These are phyloP conservation scores for Neophaeococcomyces mojaviensis DNA, from an alignment of 2,329 filamentous ascomycete genomes.

Conservation along the genomic window DNA sequence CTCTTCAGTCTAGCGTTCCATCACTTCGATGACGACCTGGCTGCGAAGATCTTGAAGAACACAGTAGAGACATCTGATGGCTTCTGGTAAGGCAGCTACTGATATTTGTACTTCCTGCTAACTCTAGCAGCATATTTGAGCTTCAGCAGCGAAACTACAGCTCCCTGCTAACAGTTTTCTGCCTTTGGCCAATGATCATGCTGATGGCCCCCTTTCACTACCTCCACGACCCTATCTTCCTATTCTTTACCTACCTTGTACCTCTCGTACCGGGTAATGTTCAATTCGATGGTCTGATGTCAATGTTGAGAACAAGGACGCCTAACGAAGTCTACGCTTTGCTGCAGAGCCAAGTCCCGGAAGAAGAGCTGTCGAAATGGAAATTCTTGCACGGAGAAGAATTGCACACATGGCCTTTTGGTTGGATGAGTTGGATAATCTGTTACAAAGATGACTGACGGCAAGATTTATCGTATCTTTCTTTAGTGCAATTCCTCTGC, in stretches of 20 bases:
- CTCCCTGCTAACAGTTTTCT: constrained; percentile 47
- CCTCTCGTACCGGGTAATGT: constrained; percentile 62
- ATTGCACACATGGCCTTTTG: constrained; percentile 21
- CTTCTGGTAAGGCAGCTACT: constrained; percentile 23
- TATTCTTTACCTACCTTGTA: constrained; percentile 60
- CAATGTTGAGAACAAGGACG: constrained; percentile 59
- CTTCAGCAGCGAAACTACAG: constrained; percentile 58
- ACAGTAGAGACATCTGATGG: constrained; percentile 48
- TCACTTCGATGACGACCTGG: constrained; percentile 62
- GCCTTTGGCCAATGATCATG: constrained; percentile 34
- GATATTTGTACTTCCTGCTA: neutral
- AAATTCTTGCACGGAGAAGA: constrained; percentile 22
- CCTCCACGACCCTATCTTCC: constrained; percentile 45
- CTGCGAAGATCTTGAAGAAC: constrained; percentile 54
- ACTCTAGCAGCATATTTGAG: constrained; percentile 52
- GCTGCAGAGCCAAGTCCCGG: constrained; percentile 33
- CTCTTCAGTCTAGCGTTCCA: constrained; percentile 70
- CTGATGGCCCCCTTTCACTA: constrained; percentile 28
- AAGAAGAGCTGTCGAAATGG: constrained; percentile 19
- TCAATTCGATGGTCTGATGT: constrained; percentile 62
- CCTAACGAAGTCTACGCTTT: constrained; percentile 57
- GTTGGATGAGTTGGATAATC: constrained; percentile 22
- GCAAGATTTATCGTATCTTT: no score
- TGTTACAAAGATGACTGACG: constrained; percentile 19
- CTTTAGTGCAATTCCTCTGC: no score